These are phyloP conservation scores for Aspergillus asperescens DNA, from an alignment of 495 filamentous ascomycete species.

Conservation along the genomic window DNA sequence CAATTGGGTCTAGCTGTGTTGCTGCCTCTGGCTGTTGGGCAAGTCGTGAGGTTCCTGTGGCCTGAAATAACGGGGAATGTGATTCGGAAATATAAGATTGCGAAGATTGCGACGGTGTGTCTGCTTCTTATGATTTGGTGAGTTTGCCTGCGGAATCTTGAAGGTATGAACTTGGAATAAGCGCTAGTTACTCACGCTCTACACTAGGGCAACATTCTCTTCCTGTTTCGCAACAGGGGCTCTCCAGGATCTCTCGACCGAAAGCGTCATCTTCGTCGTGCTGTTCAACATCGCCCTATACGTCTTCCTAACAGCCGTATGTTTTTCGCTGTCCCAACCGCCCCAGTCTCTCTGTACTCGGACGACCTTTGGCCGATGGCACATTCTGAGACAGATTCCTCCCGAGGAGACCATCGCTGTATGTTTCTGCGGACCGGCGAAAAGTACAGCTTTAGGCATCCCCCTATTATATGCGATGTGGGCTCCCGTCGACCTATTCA, in stretches of 20 bases:
- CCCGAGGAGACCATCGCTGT: slow-evolving; percentile 48
- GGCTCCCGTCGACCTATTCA: slow-evolving; percentile 43
- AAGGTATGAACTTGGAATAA: neutral
- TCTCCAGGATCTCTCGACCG: slow-evolving; percentile 40
- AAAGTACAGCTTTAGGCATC: slow-evolving; percentile 52
- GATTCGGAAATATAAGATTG: slow-evolving; percentile 40
- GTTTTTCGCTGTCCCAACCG: slow-evolving; percentile 44
- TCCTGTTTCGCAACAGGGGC: slow-evolving; percentile 51
- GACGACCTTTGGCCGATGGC: slow-evolving; percentile 16
- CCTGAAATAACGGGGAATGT: slow-evolving; percentile 36
- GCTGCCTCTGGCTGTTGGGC: slow-evolving; percentile 46
- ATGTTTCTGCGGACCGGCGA: slow-evolving; percentile 54
- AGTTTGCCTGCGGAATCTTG: too few species aligned
- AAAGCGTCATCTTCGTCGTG: slow-evolving; percentile 47
- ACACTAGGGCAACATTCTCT: slow-evolving; percentile 47
- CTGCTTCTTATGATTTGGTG: slow-evolving; percentile 49
- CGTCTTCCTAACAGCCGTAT: slow-evolving; percentile 44
- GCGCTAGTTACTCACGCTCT: neutral
- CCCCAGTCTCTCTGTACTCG: slow-evolving; percentile 24
- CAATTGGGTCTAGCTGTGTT: slow-evolving; percentile 48
- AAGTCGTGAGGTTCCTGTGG: slow-evolving; percentile 45
- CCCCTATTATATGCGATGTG: slow-evolving; percentile 52
- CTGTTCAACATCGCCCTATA: slow-evolving; percentile 52
- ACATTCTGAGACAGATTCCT: slow-evolving; percentile 35
- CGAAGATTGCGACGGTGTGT: slow-evolving; percentile 42